Percentiles rank a stretch among this genome's conserved stretches.
These are phyloP conservation scores for Wallacemonas sp. DNA, from an alignment of 208 protist species.

Conservation along the genomic window DNA sequence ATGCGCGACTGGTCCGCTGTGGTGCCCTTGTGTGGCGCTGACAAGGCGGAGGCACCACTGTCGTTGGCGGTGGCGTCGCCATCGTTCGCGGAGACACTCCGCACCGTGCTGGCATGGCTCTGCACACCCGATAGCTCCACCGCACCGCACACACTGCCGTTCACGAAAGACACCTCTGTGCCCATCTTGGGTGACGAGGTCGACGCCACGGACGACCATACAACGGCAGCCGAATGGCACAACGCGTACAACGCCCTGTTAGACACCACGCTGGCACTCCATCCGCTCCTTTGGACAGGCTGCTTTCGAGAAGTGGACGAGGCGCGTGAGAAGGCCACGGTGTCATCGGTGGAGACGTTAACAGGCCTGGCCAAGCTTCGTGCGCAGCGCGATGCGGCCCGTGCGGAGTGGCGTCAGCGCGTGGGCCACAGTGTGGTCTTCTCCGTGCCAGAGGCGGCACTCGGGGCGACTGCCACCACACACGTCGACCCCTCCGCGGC, in stretches of 20 bases:
- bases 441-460: slow-evolving; percentile 14
- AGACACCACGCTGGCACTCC: slow-evolving; percentile 11
- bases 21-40: background rate
- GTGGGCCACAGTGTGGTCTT: slow-evolving; percentile 53
- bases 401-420: slow-evolving; percentile 37
- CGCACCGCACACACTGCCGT: background rate
- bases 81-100: background rate
- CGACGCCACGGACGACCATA: background rate
- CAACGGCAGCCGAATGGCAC: too few species aligned
- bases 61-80: too few species aligned
- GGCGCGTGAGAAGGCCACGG: background rate
- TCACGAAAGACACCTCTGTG: background rate
- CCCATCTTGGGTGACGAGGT: background rate
- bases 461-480: background rate
- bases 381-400: slow-evolving; percentile 31
- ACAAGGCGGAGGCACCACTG: too few species aligned
- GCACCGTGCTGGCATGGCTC: background rate
- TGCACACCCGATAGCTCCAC: background rate
- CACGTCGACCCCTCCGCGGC: background rate
- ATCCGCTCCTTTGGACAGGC: slow-evolving; percentile 27
- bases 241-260: slow-evolving; percentile 6
- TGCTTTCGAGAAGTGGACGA: slow-evolving; percentile 12
- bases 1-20: background rate
- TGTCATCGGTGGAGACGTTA: slow-evolving; percentile 10
- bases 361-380: slow-evolving; percentile 29